Percentiles rank a stretch among this genome's conserved stretches.
phyloP scores from a whole-genome alignment of 768 basidiomycete genomes.

The Suillus placidus region DNA sequence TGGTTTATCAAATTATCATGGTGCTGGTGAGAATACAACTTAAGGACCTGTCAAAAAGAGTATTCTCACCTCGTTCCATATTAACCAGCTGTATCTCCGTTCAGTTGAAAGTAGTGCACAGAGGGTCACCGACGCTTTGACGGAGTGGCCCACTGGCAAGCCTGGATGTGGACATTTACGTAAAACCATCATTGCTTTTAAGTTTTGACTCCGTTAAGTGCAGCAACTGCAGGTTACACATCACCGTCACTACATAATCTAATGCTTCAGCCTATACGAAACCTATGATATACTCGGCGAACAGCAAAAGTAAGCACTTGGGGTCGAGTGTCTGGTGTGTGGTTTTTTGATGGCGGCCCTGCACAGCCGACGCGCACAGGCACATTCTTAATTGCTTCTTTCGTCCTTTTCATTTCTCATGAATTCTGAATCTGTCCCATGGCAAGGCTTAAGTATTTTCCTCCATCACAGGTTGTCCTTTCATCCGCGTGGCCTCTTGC shows the following conservation, averaged over 20 bases:
- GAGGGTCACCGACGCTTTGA: not conserved
- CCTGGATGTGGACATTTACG: not conserved
- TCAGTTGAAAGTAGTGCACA: not conserved
- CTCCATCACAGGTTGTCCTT: not conserved
- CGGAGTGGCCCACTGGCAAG: not conserved
- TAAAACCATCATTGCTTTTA: not conserved
- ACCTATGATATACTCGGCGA: not conserved
- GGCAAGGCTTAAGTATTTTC: constrained; percentile 2
- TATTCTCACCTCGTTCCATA: constrained; percentile 2
- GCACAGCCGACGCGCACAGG: not conserved
- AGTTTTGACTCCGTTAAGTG: no score
- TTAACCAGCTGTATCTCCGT: not conserved
- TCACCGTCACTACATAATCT: not conserved
- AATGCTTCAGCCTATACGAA: not conserved
- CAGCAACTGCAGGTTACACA: not conserved
- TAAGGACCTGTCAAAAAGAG: not conserved
- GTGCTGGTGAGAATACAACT: not conserved
- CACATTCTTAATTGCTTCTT: not conserved
- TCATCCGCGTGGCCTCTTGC: not conserved
- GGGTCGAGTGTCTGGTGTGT: not conserved
- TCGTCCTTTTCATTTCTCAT: not conserved
- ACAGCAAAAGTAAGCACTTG: not conserved
- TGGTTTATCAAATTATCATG: not conserved
- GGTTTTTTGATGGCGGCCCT: not conserved
- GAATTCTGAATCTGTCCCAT: not conserved